Conservation (phyloP, 2,329 filamentous ascomycete genomes). For the Xylariaceae sp. region DNA sequence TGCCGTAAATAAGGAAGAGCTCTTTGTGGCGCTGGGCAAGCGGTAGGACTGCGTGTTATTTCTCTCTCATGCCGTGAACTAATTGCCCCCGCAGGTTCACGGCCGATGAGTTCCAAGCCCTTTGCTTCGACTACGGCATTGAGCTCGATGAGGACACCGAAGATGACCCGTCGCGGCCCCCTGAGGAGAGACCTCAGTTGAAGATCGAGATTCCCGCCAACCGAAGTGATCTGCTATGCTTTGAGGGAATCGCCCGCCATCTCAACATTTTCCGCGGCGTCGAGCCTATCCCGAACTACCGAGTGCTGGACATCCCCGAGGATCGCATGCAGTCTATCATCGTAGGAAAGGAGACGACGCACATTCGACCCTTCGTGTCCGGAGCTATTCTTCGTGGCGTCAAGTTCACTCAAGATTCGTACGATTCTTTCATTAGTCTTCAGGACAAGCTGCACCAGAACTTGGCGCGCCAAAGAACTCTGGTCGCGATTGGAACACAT, state of each 20-base stretch:
- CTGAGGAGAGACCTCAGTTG: slow-evolving; percentile 18
- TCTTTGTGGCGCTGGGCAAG: slow-evolving; percentile 87
- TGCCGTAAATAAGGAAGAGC: slow-evolving; percentile 88
- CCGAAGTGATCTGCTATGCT: slow-evolving; percentile 20
- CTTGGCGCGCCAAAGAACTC: slow-evolving; percentile 81
- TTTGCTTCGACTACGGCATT: slow-evolving; percentile 98
- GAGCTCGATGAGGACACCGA: slow-evolving; percentile 96
- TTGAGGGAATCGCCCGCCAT: slow-evolving; percentile 21
- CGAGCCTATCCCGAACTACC: slow-evolving; percentile 71
- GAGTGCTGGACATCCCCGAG: slow-evolving; percentile 63
- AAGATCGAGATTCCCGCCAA: slow-evolving; percentile 22
- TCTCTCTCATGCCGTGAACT: slow-evolving; percentile 18
- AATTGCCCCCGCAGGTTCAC: slow-evolving; percentile 58
- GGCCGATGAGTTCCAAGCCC: slow-evolving; percentile 89
- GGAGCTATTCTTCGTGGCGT: slow-evolving; percentile 85
- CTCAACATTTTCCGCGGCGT: slow-evolving; percentile 59
- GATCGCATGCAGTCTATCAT: slow-evolving; percentile 75
- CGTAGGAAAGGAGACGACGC: slow-evolving; percentile 67
- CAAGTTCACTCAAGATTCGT: slow-evolving; percentile 84
- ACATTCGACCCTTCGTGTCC: slow-evolving; percentile 82
- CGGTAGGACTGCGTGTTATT: slow-evolving; percentile 50
- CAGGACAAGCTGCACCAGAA: slow-evolving; percentile 99
- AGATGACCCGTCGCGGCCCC: slow-evolving; percentile 49
- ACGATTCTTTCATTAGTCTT: slow-evolving; percentile 94
- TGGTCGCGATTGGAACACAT: slow-evolving; percentile 97